Evolutionary conservation across 805 yeast genomes (phyloP), one percentile per base, ranked within the genome.

Genomic region (Torulaspora franciscae): DNA sequence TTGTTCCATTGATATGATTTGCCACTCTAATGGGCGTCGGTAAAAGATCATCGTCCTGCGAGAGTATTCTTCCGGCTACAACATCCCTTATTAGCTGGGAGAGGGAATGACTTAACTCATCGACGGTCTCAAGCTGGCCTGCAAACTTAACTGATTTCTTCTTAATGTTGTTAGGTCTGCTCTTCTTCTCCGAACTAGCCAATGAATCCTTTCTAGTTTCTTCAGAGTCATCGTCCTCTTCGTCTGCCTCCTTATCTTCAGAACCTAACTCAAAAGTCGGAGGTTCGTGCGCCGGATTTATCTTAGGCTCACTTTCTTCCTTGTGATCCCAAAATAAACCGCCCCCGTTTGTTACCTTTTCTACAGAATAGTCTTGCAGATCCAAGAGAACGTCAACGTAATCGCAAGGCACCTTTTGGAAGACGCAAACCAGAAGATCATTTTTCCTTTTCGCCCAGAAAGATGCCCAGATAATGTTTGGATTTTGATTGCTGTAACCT

Each of bases 391-490:
- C 63, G 57, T 82, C 86, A 45, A 80, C 71, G n/a, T 83, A 79
- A 56, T 76, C 80, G 58, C 83, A 79, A 2, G 80, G 85, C 24
- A 89, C 87, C 59, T 87, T 93, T 58, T 89, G 95, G 59, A 90
- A 82, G 69, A 87, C 87, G 69, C 93, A 81, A 40, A 88, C 83
- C 42, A 89, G 74, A 44, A 85, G 65, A 35, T 77, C 77, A 3
- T 81, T 82, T 52, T 81, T 80, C 47, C 79, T 71, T 56, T 89
- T 89, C 0, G 93, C 95, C 96, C 96, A 91, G 45, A 90, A 65
- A 0, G 95, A 85, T 8, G 95, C 89, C 85, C 95, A 82, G 0
- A 90, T 85, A 47, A 76, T 69, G 24, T 75, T 75, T 2, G 56
- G 46, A 28, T 39, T 40, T 14, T 45, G 50, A 19, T 41, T 46